phyloP scores from a whole-genome alignment of 352 stramenopile genomes.

The Globisporangium echinulatum region DNA sequence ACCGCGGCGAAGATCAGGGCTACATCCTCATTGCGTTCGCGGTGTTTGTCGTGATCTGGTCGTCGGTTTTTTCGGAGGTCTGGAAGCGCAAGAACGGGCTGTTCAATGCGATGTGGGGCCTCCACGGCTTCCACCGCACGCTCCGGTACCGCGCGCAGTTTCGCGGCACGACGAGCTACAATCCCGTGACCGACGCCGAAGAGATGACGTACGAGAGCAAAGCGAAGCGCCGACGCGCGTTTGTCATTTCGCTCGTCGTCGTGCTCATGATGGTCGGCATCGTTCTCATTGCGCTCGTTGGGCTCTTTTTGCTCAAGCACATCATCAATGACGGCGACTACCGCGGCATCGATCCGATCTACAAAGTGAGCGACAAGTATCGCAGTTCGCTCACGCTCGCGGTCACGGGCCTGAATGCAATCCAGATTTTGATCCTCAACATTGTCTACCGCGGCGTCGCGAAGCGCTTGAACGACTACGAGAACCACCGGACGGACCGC shows the following conservation, averaged over 20 bases:
- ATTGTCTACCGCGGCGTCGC: constrained; percentile 89
- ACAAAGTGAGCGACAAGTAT: constrained; percentile 28
- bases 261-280: constrained; percentile 74
- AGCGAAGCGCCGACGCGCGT: constrained; percentile 40
- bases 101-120: constrained; percentile 81
- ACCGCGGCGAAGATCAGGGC: constrained; percentile 38
- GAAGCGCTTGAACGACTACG: constrained; percentile 90
- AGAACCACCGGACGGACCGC: constrained; percentile 89
- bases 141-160: constrained; percentile 85
- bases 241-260: constrained; percentile 50
- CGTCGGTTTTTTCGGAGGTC: constrained; percentile 77
- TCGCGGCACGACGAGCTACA: constrained; percentile 59
- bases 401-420: constrained; percentile 59
- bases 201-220: constrained; percentile 69
- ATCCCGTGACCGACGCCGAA: constrained; percentile 56
- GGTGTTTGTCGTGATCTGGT: constrained; percentile 85
- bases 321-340: constrained; percentile 49
- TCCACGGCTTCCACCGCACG: constrained; percentile 63
- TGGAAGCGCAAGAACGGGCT: constrained; percentile 88
- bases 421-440: constrained; percentile 94
- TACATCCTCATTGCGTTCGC: constrained; percentile 78
- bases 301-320: constrained; percentile 74
- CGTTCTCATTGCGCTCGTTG: constrained; percentile 56
- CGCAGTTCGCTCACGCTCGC: constrained; percentile 33
- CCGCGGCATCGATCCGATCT: constrained; percentile 7